phyloP scores from a whole-genome alignment of 306 rosid species.

The Begonia peltatifolia region DNA sequence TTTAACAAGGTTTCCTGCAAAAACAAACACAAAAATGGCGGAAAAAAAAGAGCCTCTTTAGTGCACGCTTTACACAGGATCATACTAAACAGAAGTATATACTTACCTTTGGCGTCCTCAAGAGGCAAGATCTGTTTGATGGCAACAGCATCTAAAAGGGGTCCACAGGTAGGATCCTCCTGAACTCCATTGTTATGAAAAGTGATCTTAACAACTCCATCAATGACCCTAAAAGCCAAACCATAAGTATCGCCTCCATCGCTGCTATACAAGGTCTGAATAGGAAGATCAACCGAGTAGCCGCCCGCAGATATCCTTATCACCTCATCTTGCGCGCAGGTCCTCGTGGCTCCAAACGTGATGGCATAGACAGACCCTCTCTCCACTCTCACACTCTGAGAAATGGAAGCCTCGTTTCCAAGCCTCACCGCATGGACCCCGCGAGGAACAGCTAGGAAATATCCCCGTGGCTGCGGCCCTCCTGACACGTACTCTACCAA shows the following conservation, averaged over 20 bases:
- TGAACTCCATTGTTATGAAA: constrained; percentile 41
- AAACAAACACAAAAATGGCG: background rate
- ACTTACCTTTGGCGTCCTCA: constrained; percentile 10
- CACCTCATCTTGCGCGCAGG: constrained; percentile 44
- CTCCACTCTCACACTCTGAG: constrained; percentile 20
- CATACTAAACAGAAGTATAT: no score
- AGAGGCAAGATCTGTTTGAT: constrained; percentile 28
- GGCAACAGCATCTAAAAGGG: constrained; percentile 37
- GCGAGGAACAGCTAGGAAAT: constrained; percentile 24
- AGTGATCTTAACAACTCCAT: constrained; percentile 17
- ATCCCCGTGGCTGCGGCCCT: constrained; percentile 50
- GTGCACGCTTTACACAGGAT: no score
- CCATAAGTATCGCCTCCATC: constrained; percentile 40
- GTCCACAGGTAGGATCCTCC: constrained; percentile 47
- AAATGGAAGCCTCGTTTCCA: constrained; percentile 40
- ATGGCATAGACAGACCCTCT: constrained; percentile 22
- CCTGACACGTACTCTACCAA: constrained; percentile 36
- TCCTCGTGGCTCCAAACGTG: constrained; percentile 38
- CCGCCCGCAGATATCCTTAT: constrained; percentile 11
- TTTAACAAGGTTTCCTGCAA: constrained; percentile 30
- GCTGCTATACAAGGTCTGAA: constrained; percentile 31
- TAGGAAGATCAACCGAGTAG: constrained; percentile 18
- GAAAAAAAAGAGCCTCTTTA: background rate
- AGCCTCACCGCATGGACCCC: constrained; percentile 39
- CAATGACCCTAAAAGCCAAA: constrained; percentile 20